Evolutionary conservation across 2,329 filamentous ascomycete genomes (phyloP).

Genomic region (Beauveria pseudobassiana): DNA sequence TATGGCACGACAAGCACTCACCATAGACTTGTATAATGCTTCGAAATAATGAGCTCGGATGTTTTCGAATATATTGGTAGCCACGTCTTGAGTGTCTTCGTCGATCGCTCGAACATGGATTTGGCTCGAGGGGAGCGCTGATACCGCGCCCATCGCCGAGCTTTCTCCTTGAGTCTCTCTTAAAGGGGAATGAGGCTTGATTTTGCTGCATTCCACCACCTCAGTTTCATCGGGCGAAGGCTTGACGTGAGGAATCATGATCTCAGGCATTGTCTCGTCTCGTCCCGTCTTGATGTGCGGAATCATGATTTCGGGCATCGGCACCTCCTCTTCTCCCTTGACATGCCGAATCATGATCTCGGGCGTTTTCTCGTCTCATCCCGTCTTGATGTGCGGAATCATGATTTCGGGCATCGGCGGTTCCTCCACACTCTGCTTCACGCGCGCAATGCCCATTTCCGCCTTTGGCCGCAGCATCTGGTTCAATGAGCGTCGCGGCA

Average conservation of each 20-base stretch:
- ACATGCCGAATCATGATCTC: neutral
- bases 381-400: neutral
- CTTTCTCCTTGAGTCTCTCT: neutral
- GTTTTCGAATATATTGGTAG: conserved; percentile 48
- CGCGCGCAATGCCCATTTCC: neutral
- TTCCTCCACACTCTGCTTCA: neutral
- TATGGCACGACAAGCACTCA: conserved; percentile 27
- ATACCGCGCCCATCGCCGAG: neutral
- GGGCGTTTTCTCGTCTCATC: neutral
- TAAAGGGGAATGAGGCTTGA: neutral
- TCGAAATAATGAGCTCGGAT: conserved; percentile 53
- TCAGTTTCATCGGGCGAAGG: neutral
- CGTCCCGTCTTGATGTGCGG: neutral
- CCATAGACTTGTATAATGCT: conserved; percentile 56
- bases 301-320: neutral
- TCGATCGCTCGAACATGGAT: conserved; percentile 14
- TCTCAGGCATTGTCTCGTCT: neutral
- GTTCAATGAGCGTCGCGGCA: neutral
- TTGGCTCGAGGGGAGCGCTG: neutral
- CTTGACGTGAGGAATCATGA: neutral
- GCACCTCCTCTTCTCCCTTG: neutral
- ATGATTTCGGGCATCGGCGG: neutral
- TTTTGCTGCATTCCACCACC: neutral
- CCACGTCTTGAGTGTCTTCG: conserved; percentile 29
- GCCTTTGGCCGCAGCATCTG: neutral